Conservation (phyloP, 257 asterid species). For the Apocynum venetum region DNA sequence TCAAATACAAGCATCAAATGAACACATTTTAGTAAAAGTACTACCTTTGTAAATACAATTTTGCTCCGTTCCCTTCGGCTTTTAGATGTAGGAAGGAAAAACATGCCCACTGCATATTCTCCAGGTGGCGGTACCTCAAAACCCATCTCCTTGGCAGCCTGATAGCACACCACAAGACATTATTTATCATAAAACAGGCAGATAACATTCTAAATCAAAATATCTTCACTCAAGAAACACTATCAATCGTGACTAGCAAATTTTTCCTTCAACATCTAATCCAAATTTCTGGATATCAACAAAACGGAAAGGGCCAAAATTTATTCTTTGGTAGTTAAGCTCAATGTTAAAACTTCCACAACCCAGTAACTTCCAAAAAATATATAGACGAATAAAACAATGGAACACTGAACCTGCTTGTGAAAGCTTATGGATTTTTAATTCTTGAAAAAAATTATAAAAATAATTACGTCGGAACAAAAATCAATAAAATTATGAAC, state of each 20-base stretch:
- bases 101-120: conserved; percentile 96
- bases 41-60: conserved; percentile 80
- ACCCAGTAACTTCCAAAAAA: neutral
- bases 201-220: neutral
- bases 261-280: neutral
- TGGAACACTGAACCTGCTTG: neutral
- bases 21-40: neutral
- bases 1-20: neutral
- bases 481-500: neutral
- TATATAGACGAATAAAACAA: neutral
- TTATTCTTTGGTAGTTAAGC: neutral
- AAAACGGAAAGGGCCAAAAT: neutral
- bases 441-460: neutral
- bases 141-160: conserved; percentile 74
- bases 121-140: conserved; percentile 90
- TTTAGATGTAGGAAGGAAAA: conserved; percentile 92
- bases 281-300: neutral
- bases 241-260: neutral
- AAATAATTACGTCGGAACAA: neutral
- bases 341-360: neutral
- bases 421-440: neutral
- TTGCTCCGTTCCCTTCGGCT: conserved; percentile 89
- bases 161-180: conserved; percentile 12
- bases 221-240: neutral
- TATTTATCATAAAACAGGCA: conserved; percentile 9